A percentile compares a stretch with the other conserved stretches of the same genome.
phyloP scores from a whole-genome alignment of 2,329 filamentous ascomycete genomes.

The Aspergillus sclerotialis region DNA sequence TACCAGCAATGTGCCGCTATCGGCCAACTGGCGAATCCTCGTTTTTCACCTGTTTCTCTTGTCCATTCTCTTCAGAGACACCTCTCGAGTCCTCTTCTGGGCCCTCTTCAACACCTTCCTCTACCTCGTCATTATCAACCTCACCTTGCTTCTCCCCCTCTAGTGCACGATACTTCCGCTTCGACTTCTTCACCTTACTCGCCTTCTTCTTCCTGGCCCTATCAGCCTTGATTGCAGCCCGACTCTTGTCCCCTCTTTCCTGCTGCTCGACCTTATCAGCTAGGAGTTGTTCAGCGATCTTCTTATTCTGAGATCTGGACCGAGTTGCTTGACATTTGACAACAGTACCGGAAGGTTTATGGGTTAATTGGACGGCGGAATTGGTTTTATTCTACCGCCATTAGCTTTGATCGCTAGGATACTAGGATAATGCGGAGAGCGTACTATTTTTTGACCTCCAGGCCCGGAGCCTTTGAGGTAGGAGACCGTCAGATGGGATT shows the following conservation, averaged over 20 bases:
- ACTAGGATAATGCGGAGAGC: conserved; percentile 8
- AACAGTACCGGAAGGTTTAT: conserved; percentile 82
- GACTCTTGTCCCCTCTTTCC: conserved; percentile 67
- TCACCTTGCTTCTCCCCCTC: conserved; percentile 15
- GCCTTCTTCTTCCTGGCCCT: conserved; percentile 61
- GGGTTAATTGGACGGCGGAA: conserved; percentile 87
- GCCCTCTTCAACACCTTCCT: conserved; percentile 9
- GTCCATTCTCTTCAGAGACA: too few species aligned
- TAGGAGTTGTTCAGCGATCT: conserved; percentile 70
- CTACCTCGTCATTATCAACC: conserved; percentile 8
- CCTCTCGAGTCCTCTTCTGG: too few species aligned
- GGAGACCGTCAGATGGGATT: conserved; percentile 71
- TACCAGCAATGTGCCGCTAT: too few species aligned
- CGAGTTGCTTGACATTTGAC: conserved; percentile 92
- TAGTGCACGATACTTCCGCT: conserved; percentile 37
- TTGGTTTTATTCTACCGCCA: conserved; percentile 76
- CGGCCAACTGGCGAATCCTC: too few species aligned
- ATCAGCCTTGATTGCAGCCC: conserved; percentile 71
- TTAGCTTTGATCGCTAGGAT: too few species aligned
- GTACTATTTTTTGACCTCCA: conserved; percentile 89
- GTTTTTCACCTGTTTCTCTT: too few species aligned
- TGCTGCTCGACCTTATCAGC: conserved; percentile 70
- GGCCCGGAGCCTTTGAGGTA: conserved; percentile 90
- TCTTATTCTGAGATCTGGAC: conserved; percentile 78
- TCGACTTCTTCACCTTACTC: conserved; percentile 37